Base-by-base conservation (phyloP, 2,329 filamentous ascomycete genomes). In the Alternaria conjuncta region DNA sequence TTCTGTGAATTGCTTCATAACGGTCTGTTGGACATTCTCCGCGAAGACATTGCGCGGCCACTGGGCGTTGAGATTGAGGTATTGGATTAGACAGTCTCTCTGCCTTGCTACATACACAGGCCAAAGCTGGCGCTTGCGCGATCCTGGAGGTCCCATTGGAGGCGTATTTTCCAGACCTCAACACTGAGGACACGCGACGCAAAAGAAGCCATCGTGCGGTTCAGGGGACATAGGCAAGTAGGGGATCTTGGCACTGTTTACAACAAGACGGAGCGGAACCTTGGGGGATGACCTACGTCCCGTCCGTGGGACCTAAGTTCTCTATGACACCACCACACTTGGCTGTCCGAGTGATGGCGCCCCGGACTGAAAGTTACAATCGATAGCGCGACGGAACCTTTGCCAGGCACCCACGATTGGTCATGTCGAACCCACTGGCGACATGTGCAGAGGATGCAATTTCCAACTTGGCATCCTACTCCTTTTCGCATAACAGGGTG, bases 331-430 rank as follows among this genome's bases (percentile, higher is more conserved):
- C 28, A 41, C 30, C 20, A 53, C 49, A 36, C 49, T 3, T 15
- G 23, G 49, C 49, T n/a, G 21, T 23, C 23, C 20, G 13, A 36
- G 18, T 12, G 30, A 53, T 36, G 49, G 20, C n/a, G 54, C 12
- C 41, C 36, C 41, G 25, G 54, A 46, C 41, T 46, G 13, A 7
- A 56, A 32, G 59, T 13, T 45, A 21, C 51, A 68, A 64, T 69
- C 67, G 47, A 71, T 69, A 68, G 68, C 61, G 44, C 49, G 53
- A 60, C 55, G 49, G 41, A 65, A 25, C 28, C 12, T 23, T 56
- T 44, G 7, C 50, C 45, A 43, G n/a, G 25, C 4, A 44, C 18
- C 23, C 20, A 53, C 12, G 18, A 44, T 43, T 18, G 50, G 44
- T 21, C 30, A 30, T 62, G 56, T 61, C 26, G 55, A 66, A 41